A percentile compares a stretch with the other conserved stretches of the same genome.
Conservation (phyloP, 768 basidiomycete genomes). For the Lentinula aciculospora region DNA sequence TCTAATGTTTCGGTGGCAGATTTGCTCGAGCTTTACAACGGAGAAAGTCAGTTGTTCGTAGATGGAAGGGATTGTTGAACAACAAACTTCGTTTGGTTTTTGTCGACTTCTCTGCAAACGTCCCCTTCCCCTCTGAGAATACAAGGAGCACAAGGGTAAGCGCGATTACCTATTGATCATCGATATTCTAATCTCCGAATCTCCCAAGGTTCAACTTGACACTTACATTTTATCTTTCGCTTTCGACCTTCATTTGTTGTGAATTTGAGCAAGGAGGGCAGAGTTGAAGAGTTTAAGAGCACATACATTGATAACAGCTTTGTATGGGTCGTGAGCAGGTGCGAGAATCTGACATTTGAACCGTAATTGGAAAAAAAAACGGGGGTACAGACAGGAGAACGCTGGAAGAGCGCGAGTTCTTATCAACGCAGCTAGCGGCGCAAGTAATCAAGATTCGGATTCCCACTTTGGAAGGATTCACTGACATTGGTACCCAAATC, state of each 20-base stretch:
- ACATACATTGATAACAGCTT: conserved; percentile 22
- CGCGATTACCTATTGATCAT: conserved; percentile 16
- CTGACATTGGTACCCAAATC: neutral
- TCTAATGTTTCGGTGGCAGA: conserved; percentile 16
- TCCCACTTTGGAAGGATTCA: neutral
- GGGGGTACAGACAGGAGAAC: neutral
- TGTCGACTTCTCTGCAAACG: conserved; percentile 20
- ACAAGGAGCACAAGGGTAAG: conserved; percentile 22
- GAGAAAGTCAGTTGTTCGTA: neutral
- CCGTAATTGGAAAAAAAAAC: neutral
- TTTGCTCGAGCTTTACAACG: conserved; percentile 3
- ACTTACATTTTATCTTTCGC: conserved; percentile 22
- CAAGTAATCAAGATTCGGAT: neutral
- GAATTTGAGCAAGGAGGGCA: neutral
- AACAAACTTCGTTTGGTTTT: conserved; percentile 8
- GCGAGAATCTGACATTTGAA: conserved; percentile 4
- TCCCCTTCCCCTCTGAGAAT: conserved; percentile 20
- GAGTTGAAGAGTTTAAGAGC: neutral
- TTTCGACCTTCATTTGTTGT: conserved; percentile 17
- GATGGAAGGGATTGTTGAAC: neutral
- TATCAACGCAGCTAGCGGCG: neutral
- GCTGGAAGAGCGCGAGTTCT: neutral
- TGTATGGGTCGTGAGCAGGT: conserved; percentile 20
- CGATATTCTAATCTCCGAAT: neutral
- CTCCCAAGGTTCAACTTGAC: no score